Evolutionary conservation across 352 stramenopile species (phyloP).

Genomic region (Phytophthora podocarpi): DNA sequence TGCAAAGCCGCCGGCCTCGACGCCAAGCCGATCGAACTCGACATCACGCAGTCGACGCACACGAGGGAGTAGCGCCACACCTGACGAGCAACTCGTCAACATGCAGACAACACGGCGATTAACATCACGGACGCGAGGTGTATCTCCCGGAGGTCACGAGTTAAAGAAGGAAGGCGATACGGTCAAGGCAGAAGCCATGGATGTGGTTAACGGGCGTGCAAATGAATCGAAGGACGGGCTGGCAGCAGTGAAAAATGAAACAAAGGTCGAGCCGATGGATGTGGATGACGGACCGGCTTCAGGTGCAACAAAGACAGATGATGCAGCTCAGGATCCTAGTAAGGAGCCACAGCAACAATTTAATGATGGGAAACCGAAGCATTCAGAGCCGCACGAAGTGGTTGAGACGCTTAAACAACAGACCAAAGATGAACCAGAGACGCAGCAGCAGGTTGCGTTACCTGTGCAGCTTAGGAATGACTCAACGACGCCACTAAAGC

Average conservation of each 20-base stretch:
- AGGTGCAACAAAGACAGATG: not conserved
- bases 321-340: not conserved
- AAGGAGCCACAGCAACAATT: not conserved
- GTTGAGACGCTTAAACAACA: not conserved
- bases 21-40: constrained; percentile 13
- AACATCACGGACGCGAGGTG: not conserved
- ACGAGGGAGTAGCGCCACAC: constrained; percentile 11
- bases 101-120: not conserved
- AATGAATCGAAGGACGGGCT: not conserved
- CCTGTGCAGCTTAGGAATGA: not conserved
- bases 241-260: not conserved
- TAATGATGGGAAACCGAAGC: no score
- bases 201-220: no score
- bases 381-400: not conserved
- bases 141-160: not conserved
- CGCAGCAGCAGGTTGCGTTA: not conserved
- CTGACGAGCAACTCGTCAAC: not conserved
- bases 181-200: no score
- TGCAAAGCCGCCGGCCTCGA: constrained; percentile 1
- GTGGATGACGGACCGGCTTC: not conserved
- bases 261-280: constrained; percentile 6
- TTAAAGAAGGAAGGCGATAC: no score
- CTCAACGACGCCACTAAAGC: not conserved
- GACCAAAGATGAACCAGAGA: not conserved
- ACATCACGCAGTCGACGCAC: constrained; percentile 15